Conservation (phyloP, 225 moss, liverwort and hornwort genomes). For the Polytrichum commune region DNA sequence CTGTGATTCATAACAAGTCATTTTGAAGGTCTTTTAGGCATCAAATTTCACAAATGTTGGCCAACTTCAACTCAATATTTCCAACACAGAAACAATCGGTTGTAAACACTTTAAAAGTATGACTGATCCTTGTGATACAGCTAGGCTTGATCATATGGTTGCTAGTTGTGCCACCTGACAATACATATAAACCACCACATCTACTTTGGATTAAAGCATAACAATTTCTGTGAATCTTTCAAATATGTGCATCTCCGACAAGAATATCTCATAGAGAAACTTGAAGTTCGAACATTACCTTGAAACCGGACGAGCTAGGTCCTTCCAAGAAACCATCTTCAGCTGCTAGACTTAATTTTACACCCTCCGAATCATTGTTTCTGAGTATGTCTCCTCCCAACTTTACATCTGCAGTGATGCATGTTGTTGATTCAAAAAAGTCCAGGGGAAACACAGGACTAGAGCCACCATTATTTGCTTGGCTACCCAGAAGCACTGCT, state of each 20-base stretch:
- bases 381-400: constrained; percentile 94
- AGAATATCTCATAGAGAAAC: not conserved
- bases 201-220: too few species aligned
- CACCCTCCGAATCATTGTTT: constrained; percentile 93
- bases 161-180: too few species aligned
- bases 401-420: constrained; percentile 92
- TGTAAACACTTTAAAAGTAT: too few species aligned
- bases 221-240: not conserved
- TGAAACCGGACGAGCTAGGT: constrained; percentile 82
- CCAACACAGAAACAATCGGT: too few species aligned
- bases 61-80: too few species aligned
- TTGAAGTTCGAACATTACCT: constrained; percentile 42
- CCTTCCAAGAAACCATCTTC: constrained; percentile 97
- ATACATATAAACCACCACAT: too few species aligned
- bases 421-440: constrained; percentile 95
- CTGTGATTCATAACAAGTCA: constrained; percentile 39
- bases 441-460: constrained; percentile 90
- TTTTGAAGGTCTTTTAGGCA: not conserved
- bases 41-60: too few species aligned
- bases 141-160: too few species aligned
- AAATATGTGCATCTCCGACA: not conserved
- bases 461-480: constrained; percentile 71
- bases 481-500: constrained; percentile 80
- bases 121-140: too few species aligned
- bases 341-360: constrained; percentile 71